These are phyloP conservation scores for Entomophthora muscae DNA, from an alignment of 371 early-diverging fungal genomes.

Conservation along the genomic window DNA sequence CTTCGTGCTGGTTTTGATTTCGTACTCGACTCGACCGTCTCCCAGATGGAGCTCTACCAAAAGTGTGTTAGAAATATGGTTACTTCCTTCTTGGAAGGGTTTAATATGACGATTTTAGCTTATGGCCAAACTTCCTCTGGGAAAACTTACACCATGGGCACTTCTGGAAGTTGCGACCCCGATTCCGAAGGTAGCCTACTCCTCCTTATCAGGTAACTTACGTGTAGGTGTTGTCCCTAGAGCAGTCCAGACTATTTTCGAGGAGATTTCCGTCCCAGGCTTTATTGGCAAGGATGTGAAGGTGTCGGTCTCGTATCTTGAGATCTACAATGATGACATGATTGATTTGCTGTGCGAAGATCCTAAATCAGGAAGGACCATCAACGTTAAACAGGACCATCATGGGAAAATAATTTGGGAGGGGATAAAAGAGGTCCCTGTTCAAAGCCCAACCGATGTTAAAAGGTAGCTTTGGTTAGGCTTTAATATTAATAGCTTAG, in stretches of 20 bases:
- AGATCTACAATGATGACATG: constrained; percentile 95
- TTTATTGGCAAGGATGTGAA: constrained; percentile 14
- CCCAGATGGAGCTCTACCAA: not conserved
- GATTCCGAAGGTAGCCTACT: not conserved
- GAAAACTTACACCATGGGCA: constrained; percentile 99
- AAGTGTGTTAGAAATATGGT: not conserved
- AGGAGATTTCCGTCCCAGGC: not conserved
- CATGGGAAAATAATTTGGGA: constrained; percentile 77
- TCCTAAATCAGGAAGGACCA: constrained; percentile 9
- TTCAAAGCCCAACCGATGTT: constrained; percentile 50
- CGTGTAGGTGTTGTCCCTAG: not conserved
- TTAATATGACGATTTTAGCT: constrained; percentile 2
- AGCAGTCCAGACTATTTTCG: not conserved
- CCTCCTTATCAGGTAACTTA: not conserved
- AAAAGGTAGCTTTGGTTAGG: constrained; percentile 15
- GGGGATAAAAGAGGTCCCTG: constrained; percentile 68
- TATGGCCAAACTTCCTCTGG: constrained; percentile 75
- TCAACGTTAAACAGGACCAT: constrained; percentile 69
- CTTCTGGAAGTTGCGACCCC: constrained; percentile 17
- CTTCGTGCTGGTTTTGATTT: not conserved
- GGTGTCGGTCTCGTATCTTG: constrained; percentile 56
- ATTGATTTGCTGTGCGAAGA: constrained; percentile 47
- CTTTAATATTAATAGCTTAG: not conserved
- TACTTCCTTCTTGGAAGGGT: not conserved
- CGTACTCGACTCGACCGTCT: not conserved